Evolutionary conservation across 2,329 filamentous ascomycete species (phyloP), one percentile per base, ranked within the genome.

Genomic region (Arthrocladium fulminans): DNA sequence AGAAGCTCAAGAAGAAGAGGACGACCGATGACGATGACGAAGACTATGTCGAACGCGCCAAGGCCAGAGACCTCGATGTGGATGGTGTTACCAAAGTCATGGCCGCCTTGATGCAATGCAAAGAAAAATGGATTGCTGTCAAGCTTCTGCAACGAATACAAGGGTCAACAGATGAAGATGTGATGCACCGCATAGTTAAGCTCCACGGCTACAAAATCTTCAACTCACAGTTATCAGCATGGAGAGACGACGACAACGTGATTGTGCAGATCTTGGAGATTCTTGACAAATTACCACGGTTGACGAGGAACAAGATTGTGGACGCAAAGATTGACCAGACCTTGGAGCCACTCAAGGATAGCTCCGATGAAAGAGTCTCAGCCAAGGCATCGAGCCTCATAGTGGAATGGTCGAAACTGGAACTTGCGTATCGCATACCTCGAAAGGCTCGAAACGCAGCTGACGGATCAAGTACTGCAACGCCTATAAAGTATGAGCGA

Each of bases 71-170:
- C 41, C 76, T 96, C 51, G 82, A 88, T 56, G 86, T 92, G 60
- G 80, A 84, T 51, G 87, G 85, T 54, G 88, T 94, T 52, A 87
- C 84, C 60, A 94, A 94, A 68, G 88, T 96, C 66, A 95, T 96
- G 88, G 89, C 90, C 20, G 84, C 88, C 46, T 79, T 98, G 51
- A 89, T 95, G 81, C 90, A 96, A 66, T 95, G 88, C 75, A 94
- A 95, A 68, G 92, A 98, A 74, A 96, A 96, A 68, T 98, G 92
- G 92, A 96, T 98, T 66, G 88, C 87, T 2, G 88, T 96, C 68
- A 97, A 97, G 69, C 73, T 98, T 49, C 78, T 98, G 51, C 79
- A 83, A 57, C 89, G 92, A 45, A 88, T 98, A 53, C 87, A 95
- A 66, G 77, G 79, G 34, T 89, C 85, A 62, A 79, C 90, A 42